These are phyloP conservation scores for Saccharomycopsis amapae DNA, from an alignment of 805 yeast species.

Conservation along the genomic window DNA sequence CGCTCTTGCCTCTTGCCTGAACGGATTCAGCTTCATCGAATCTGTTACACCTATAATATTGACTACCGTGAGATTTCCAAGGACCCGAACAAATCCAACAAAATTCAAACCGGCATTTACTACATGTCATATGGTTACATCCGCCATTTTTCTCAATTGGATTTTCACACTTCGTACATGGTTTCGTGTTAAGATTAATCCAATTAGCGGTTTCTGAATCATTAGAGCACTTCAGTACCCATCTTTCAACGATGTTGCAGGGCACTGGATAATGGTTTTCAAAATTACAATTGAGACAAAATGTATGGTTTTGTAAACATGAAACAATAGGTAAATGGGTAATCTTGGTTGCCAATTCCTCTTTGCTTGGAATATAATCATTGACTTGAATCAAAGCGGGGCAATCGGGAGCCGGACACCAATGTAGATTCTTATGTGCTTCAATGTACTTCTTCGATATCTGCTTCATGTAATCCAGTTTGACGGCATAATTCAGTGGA, in stretches of 20 bases:
- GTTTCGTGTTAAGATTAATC: constrained; percentile 78
- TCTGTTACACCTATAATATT: constrained; percentile 61
- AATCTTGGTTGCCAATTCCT: constrained; percentile 21
- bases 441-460: constrained; percentile 42
- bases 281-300: constrained; percentile 69
- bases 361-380: constrained; percentile 27
- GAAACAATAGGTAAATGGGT: constrained; percentile 55
- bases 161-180: constrained; percentile 76
- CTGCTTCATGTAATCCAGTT: constrained; percentile 18
- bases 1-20: constrained; percentile 23
- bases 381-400: constrained; percentile 43
- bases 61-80: constrained; percentile 65
- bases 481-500: constrained; percentile 14
- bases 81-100: constrained; percentile 87
- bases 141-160: constrained; percentile 93
- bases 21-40: constrained; percentile 38
- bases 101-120: constrained; percentile 67
- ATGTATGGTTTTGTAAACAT: constrained; percentile 60
- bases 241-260: constrained; percentile 56
- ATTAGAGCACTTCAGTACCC: constrained; percentile 76
- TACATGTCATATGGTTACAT: constrained; percentile 92
- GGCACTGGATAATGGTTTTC: constrained; percentile 85
- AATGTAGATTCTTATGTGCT: constrained; percentile 43
- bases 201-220: constrained; percentile 86
- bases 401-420: constrained; percentile 89